A percentile compares a stretch with the other conserved stretches of the same genome.
These are phyloP conservation scores for Penicillium hesseltinei DNA, from an alignment of 2,329 filamentous ascomycete species.

Conservation along the genomic window DNA sequence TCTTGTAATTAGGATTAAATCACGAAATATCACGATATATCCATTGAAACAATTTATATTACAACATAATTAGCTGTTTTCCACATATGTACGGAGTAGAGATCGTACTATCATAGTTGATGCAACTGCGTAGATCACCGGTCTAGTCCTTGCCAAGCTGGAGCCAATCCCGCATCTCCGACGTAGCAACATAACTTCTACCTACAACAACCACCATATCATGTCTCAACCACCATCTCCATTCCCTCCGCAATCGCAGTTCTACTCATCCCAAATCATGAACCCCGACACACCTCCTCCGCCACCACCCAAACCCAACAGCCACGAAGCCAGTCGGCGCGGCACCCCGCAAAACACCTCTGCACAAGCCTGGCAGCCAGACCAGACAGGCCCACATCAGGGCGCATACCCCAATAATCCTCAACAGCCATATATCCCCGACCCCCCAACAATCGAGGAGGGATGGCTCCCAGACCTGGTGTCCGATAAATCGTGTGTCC, in stretches of 20 bases:
- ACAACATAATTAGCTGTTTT: too few species aligned
- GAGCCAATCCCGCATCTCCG: constrained; percentile 3
- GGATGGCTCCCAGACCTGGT: constrained; percentile 73
- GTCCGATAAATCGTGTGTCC: constrained; percentile 74
- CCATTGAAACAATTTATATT: neutral
- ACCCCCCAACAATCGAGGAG: constrained; percentile 53
- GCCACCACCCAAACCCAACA: constrained; percentile 69
- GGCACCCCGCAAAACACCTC: constrained; percentile 57
- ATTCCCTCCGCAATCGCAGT: constrained; percentile 26
- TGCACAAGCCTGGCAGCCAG: constrained; percentile 25
- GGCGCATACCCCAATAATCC: constrained; percentile 9
- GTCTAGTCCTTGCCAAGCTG: constrained; percentile 16
- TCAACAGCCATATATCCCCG: constrained; percentile 20
- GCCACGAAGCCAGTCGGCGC: constrained; percentile 66
- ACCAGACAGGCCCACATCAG: constrained; percentile 13
- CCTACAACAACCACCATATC: constrained; percentile 7
- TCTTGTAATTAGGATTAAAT: constrained; percentile 3
- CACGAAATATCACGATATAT: constrained; percentile 1
- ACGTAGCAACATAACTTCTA: constrained; percentile 5
- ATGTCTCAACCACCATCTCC: constrained; percentile 30
- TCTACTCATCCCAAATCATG: constrained; percentile 30
- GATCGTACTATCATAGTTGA: neutral
- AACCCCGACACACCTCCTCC: constrained; percentile 61
- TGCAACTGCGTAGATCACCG: neutral
- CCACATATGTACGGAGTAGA: neutral